These are phyloP conservation scores for Sonneratia alba DNA, from an alignment of 345 rosid genomes.

Conservation along the genomic window DNA sequence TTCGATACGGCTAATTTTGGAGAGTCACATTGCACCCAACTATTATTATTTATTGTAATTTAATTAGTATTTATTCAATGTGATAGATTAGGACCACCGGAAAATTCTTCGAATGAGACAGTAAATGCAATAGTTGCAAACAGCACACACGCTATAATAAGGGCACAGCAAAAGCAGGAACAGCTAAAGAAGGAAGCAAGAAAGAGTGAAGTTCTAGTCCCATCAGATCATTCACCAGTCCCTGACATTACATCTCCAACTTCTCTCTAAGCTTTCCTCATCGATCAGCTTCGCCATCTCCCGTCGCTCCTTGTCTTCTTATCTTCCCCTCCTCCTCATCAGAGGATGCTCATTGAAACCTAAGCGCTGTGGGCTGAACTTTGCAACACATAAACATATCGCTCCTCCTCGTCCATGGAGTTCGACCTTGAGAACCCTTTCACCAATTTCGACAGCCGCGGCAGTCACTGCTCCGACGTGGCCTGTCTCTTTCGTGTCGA, in stretches of 20 bases:
- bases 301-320: background rate
- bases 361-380: background rate
- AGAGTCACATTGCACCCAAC: too few relatives aligned
- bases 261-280: too few relatives aligned
- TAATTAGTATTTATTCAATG: too few relatives aligned
- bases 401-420: slow-evolving; percentile 30
- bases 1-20: too few relatives aligned
- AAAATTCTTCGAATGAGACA: slow-evolving; percentile 6
- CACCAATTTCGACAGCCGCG: slow-evolving; percentile 11
- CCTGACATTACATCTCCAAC: background rate
- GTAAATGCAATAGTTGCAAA: slow-evolving; percentile 11
- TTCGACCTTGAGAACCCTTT: slow-evolving; percentile 72
- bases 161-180: background rate
- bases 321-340: background rate
- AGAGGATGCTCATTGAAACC: background rate
- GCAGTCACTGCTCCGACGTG: slow-evolving; percentile 7
- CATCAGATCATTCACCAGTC: slow-evolving; percentile 7
- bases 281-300: background rate
- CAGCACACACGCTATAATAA: slow-evolving; percentile 6
- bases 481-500: slow-evolving; percentile 45
- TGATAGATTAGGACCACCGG: too few relatives aligned
- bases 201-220: slow-evolving; percentile 16
- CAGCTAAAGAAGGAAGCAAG: background rate
- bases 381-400: too few relatives aligned
- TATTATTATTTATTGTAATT: too few relatives aligned